Conservation (phyloP, 176 grass and related monocot species). For the Carex myosuroides region DNA sequence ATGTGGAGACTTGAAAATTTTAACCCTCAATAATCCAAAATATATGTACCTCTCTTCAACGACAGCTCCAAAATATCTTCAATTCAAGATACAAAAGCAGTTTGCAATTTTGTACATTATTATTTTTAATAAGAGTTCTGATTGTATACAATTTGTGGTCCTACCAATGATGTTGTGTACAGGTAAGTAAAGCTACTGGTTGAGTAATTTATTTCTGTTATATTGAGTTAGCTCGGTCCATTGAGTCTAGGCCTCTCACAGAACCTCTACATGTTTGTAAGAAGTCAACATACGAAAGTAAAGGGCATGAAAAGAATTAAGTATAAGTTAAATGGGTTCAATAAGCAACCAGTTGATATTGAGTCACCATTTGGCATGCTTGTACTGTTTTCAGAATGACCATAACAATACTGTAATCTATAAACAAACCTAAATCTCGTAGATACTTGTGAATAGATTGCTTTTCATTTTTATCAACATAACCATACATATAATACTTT, state of each 20-base stretch:
- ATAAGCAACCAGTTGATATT: not conserved
- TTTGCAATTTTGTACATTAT: not conserved
- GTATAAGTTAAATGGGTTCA: not conserved
- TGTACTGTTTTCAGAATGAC: not conserved
- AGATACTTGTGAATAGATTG: not conserved
- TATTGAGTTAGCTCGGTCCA: not conserved
- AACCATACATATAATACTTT: not conserved
- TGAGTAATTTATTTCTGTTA: not conserved
- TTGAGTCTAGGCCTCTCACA: not conserved
- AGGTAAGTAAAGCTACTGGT: not conserved
- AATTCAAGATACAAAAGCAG: not conserved
- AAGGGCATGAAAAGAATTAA: not conserved
- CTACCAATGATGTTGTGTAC: not conserved
- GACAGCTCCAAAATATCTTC: not conserved
- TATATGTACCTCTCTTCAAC: not conserved
- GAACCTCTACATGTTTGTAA: not conserved
- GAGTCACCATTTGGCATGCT: not conserved
- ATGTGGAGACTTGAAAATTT: not conserved
- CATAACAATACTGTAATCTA: not conserved
- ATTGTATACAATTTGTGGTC: not conserved
- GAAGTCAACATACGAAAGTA: not conserved
- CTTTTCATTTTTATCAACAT: not conserved
- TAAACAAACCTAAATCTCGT: not conserved
- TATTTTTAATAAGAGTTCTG: not conserved
- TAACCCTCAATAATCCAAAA: not conserved